Base-by-base conservation (phyloP, 345 rosid genomes). In the Excoecaria agallocha region DNA sequence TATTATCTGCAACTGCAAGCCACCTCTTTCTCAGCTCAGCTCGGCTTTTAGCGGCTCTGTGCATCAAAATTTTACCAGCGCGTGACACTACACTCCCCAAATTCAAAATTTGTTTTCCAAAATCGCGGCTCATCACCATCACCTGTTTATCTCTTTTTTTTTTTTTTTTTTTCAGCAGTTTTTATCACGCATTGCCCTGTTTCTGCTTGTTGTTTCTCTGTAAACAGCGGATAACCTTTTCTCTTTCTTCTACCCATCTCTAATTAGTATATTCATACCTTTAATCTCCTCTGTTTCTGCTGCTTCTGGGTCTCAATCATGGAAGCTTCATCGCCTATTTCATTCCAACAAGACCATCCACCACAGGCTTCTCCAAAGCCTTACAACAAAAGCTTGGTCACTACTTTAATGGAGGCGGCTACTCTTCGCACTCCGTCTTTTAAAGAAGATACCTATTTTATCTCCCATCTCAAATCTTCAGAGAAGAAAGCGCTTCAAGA, bases 381-480 rank as follows among this genome's bases (percentile, higher is more conserved):
- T 5, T 74, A 35, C 85, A 91, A 92, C 86, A 94, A 90, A 79
- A 87, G 83, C 85, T 85, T 94, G 63, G 89, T 90, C 8, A 77
- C 94, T 6, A 73, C 97, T n/a, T 82, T 91, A 41, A 92, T 91
- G 91, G 93, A 86, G 67, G 93, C 89, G 35, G 84, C 91, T 10
- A 68, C 94, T 13, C 88, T 87, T 78, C 91, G 90, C 22, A 75
- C 89, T 35, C 82, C 90, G 15, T 87, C 96, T 24, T 83, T 89
- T 85, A 91, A 87, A 74, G 99, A 95, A 77, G 99, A 95, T 87
- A 82, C 93, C 1, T 93, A 95, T 87, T 84, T 90, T 74, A 62
- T 84, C 73, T 86, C 92, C 63, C 83, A 86, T 68, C 91, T 93
- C 83, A 93, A 90, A 79, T 78, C 97, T 51, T 72, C 92, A 12